Conservation (phyloP, 1,284 basidiomycete species). For the Microbotryum silenes-acaulis region DNA sequence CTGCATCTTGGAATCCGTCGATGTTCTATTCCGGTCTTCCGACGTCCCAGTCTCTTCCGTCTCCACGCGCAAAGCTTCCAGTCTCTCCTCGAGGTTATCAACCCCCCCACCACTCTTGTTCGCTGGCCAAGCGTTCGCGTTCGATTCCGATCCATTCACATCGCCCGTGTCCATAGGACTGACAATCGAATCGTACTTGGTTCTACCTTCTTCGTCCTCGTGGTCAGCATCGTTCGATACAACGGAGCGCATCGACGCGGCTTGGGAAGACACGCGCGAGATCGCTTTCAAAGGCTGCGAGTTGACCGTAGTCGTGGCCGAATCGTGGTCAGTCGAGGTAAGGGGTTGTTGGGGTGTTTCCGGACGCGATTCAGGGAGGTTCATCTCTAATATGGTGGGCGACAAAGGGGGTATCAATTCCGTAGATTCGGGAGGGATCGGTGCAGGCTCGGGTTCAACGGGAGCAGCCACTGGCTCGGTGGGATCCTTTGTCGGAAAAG, state of each 20-base stretch:
- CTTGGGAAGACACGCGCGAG: constrained; percentile 5
- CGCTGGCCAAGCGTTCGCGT: neutral
- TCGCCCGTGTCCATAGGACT: constrained; percentile 25
- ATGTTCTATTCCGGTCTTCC: neutral
- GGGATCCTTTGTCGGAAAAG: neutral
- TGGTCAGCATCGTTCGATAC: neutral
- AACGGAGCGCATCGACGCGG: constrained; percentile 5
- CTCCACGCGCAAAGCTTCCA: constrained; percentile 3
- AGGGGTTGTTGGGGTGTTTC: neutral
- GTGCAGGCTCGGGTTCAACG: neutral
- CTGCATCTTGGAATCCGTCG: neutral
- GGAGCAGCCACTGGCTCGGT: neutral
- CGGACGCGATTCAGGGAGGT: constrained; percentile 14
- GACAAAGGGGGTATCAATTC: neutral
- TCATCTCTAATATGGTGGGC: neutral
- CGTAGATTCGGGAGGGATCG: neutral
- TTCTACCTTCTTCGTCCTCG: too few relatives aligned
- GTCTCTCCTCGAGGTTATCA: constrained; percentile 3
- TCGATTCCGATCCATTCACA: neutral
- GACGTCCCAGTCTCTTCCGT: neutral
- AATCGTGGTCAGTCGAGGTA: neutral
- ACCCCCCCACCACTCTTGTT: constrained; percentile 6
- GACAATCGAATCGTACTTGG: constrained; percentile 22
- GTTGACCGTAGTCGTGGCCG: neutral
- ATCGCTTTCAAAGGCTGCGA: neutral